These are phyloP conservation scores for Tetrahymena borealis DNA, from an alignment of 73 alveolate genomes.

Conservation along the genomic window DNA sequence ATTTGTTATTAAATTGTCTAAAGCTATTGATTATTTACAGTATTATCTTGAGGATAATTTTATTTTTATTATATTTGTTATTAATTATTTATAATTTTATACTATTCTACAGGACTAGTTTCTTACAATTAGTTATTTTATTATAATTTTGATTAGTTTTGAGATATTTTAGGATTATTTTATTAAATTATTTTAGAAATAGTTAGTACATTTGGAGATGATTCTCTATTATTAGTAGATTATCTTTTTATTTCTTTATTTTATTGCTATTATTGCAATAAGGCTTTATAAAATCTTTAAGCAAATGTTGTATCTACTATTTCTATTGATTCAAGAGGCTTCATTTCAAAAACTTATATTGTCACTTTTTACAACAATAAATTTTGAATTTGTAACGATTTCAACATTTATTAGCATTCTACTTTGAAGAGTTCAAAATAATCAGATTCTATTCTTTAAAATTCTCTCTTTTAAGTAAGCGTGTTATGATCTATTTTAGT, in stretches of 20 bases:
- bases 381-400: neutral
- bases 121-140: too few relatives aligned
- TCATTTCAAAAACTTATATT: neutral
- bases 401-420: neutral
- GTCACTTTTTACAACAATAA: neutral
- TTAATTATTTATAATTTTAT: too few relatives aligned
- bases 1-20: too few relatives aligned
- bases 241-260: neutral
- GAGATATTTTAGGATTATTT: too few relatives aligned
- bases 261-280: neutral
- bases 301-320: neutral
- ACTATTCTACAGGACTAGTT: too few relatives aligned
- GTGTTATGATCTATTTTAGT: neutral
- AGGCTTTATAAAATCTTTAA: neutral
- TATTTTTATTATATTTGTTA: too few relatives aligned
- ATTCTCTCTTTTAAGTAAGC: neutral
- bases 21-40: too few relatives aligned
- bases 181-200: too few relatives aligned
- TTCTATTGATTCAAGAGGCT: neutral
- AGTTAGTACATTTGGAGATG: too few relatives aligned
- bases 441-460: neutral
- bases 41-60: too few relatives aligned
- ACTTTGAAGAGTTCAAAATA: neutral
- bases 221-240: neutral
- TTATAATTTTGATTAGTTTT: too few relatives aligned